phyloP scores from a whole-genome alignment of 2,329 filamentous ascomycete species.

The Pseudofabraea citricarpa region DNA sequence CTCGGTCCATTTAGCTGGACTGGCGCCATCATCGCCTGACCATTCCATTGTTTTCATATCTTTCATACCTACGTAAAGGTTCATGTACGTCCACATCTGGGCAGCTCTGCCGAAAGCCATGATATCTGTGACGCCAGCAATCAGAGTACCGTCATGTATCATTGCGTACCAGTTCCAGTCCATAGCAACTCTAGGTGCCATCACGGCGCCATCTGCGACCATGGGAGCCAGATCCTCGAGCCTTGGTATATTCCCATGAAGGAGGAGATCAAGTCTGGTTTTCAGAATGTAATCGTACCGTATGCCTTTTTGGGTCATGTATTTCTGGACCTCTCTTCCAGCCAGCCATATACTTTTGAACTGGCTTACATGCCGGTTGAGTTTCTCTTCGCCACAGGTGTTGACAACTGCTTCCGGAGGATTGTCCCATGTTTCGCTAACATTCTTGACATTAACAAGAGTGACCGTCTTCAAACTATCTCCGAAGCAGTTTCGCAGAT shows the following conservation, averaged over 20 bases:
- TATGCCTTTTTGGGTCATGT: slow-evolving; percentile 2
- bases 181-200: slow-evolving; percentile 14
- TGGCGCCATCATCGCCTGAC: not conserved
- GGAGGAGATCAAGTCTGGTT: not conserved
- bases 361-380: slow-evolving; percentile 15
- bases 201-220: slow-evolving; percentile 1
- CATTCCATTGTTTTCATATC: slow-evolving; percentile 3
- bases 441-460: slow-evolving; percentile 6
- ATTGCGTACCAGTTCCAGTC: slow-evolving; percentile 19
- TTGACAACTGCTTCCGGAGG: slow-evolving; percentile 8
- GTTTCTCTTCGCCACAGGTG: slow-evolving; percentile 9
- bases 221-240: not conserved
- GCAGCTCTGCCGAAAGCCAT: slow-evolving; percentile 15
- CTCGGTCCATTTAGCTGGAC: slow-evolving; percentile 9
- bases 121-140: slow-evolving; percentile 16
- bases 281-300: slow-evolving; percentile 3
- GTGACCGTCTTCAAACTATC: slow-evolving; percentile 13
- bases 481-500: slow-evolving; percentile 14
- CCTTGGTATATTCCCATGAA: slow-evolving; percentile 1
- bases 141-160: slow-evolving; percentile 15
- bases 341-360: slow-evolving; percentile 3
- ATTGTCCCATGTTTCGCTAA: slow-evolving; percentile 9
- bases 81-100: slow-evolving; percentile 15
- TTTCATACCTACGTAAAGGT: slow-evolving; percentile 13
- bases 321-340: slow-evolving; percentile 3